Percentiles rank a stretch among this genome's conserved stretches.
Evolutionary conservation across 805 yeast genomes (phyloP).

Genomic region (Wickerhamomyces ciferrii): DNA sequence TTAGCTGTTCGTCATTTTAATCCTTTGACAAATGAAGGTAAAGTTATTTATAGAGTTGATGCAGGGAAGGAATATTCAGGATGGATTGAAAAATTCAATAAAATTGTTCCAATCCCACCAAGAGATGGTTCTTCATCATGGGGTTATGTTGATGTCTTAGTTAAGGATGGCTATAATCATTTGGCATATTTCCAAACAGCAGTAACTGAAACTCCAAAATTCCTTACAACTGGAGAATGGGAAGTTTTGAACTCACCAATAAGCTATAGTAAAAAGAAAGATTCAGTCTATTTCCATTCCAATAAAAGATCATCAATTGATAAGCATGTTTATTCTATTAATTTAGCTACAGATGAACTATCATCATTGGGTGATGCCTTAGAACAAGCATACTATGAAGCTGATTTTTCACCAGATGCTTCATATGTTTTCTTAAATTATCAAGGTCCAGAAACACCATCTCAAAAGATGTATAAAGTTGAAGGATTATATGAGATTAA

Average conservation of each 20-base stretch:
- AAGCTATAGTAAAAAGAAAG: slow-evolving; percentile 45
- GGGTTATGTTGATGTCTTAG: slow-evolving; percentile 81
- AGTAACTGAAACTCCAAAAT: slow-evolving; percentile 40
- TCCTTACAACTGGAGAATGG: slow-evolving; percentile 79
- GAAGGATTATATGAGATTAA: slow-evolving; percentile 13
- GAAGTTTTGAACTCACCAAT: slow-evolving; percentile 73
- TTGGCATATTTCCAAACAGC: slow-evolving; percentile 79
- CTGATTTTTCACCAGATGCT: slow-evolving; percentile 69
- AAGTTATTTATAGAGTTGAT: slow-evolving; percentile 39
- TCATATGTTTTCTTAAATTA: slow-evolving; percentile 62
- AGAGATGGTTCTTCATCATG: slow-evolving; percentile 31
- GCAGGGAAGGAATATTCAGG: slow-evolving; percentile 44
- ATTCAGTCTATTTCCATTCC: slow-evolving; percentile 54
- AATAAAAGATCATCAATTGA: slow-evolving; percentile 51
- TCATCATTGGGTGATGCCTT: slow-evolving; percentile 42
- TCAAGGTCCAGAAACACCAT: slow-evolving; percentile 73
- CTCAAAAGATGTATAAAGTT: slow-evolving; percentile 60
- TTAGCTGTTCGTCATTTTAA: slow-evolving; percentile 48
- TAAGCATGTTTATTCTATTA: slow-evolving; percentile 16
- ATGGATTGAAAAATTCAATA: slow-evolving; percentile 73
- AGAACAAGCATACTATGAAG: slow-evolving; percentile 57
- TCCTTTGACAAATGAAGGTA: slow-evolving; percentile 23
- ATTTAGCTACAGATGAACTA: slow-evolving; percentile 24
- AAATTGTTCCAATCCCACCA: slow-evolving; percentile 46
- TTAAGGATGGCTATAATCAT: slow-evolving; percentile 60